Evolutionary conservation across 192 early-diverging fungal genomes (phyloP), one percentile per base, ranked within the genome.

Genomic region (Coemansia javaensis): DNA sequence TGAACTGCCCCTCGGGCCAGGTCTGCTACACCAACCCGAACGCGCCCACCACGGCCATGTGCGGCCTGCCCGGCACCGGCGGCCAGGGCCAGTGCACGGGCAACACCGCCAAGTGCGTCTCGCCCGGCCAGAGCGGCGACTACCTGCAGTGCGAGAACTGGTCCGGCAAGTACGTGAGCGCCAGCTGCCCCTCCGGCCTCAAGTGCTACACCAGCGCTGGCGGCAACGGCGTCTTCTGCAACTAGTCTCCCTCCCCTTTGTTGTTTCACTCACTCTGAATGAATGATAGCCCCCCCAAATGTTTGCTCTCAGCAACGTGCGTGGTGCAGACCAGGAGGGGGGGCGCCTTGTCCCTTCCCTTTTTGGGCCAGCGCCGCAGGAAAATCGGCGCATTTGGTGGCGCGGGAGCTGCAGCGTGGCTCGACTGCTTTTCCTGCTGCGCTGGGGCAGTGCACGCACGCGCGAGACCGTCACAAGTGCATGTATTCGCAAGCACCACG

Each of bases 1-100:
- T 38, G 36, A 45, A 51, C 51, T 75, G 71, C 40, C 33, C 58
- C 0, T 15, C 55, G 5, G 71, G 63, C 36, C 71, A 75, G 46
- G 71, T 75, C 22, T 75, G 71, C 71, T 75, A 67, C 18, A 64
- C 71, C 25, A 75, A 67, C 49, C 71, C 71, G 16, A 73, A 52
- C 58, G 59, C 42, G 32, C 59, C 59, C 20, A 50, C 45, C 15
- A 59, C 55, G 25, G 52, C 56, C 25, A 65, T 65, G 71, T 75
- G 71, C 30, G 71, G 64, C 2, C 59, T 58, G 7, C 71, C 71
- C 10, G 59, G 56, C 28, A 63, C 59, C 6, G 71, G 71, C 32
- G 58, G 66, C 11, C 25, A 36, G 32, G 66, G 59, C 30, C 36
- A 8, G 20, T 69, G 66, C 66, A 62, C 49, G 7, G 66, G 66